Evolutionary conservation across 345 rosid species (phyloP), one percentile per base, ranked within the genome.

Genomic region (Trapa incisa): DNA sequence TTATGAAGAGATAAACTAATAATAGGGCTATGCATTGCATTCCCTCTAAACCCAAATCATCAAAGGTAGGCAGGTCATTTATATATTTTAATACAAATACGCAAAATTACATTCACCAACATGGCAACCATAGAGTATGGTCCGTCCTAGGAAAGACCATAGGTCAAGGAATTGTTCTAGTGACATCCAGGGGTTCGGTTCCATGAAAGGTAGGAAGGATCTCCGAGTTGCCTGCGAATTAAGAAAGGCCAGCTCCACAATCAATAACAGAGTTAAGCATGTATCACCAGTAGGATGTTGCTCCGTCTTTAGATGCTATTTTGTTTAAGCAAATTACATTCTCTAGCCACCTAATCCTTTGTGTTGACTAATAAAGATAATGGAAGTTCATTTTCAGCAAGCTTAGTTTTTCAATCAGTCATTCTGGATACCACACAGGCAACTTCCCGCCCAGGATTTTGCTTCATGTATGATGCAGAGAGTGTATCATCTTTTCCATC

Each of bases 181-280:
- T 73, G 75, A 61, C 89, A 90, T 37, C 91, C 86, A 1, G 97
- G 95, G 68, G 72, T 83, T 76, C 91, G 86, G 80, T 91, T 91
- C 99, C 99, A 94, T n/a, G 97, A 89, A 75, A 94, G 73, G 74
- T 91, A 91, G 2, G 97, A 79, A 22, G 99, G 97, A 80, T 94
- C 99, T 73, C 95, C 96, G 58, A 89, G 91, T 63, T 84, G 95
- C 89, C 97, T 94, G 87, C 65, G 66, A 74, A 61, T 67, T 4
- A 41, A 66, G 37, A 33, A 58, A 58, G 63, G 63, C 35, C 63
- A 58, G 37, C 35, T 58, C 38, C 48, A 11, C 8, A 45, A 45
- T 45, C 48, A 45, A 45, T 11, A 45, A 3, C 43, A 4, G 7
- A 41, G 7, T 4, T 41, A 41, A 41, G 7, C 43, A 41, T 41